Conservation (phyloP, 768 basidiomycete genomes). For the Phaffia australis region DNA sequence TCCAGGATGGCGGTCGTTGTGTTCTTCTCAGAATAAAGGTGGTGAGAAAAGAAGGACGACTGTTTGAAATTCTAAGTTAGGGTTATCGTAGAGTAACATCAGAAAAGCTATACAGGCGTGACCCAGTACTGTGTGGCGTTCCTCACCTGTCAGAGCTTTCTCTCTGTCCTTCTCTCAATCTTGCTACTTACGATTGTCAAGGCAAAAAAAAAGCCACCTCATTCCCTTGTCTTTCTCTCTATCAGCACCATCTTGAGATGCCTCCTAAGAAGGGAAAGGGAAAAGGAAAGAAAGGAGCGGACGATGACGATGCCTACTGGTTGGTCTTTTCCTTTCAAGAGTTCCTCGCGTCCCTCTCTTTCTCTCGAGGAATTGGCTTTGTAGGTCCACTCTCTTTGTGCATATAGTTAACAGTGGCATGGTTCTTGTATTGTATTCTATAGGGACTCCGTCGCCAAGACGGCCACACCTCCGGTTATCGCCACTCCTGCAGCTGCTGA, state of each 20-base stretch:
- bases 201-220: no score
- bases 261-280: constrained; percentile 61
- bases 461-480: neutral
- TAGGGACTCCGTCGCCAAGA: constrained; percentile 16
- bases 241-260: constrained; percentile 35
- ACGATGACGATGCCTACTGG: constrained; percentile 66
- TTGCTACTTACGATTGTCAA: no score
- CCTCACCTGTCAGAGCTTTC: no score
- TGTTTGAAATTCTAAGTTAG: no score
- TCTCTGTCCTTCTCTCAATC: no score
- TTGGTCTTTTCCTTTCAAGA: constrained; percentile 36
- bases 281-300: constrained; percentile 72
- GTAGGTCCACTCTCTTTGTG: constrained; percentile 12
- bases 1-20: no score
- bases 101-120: no score
- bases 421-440: constrained; percentile 37
- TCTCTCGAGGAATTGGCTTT: neutral
- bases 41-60: no score
- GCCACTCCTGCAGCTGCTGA: constrained; percentile 17
- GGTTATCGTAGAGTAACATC: no score
- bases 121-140: no score
- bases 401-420: constrained; percentile 31
- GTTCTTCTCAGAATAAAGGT: no score
- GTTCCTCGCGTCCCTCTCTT: constrained; percentile 24
- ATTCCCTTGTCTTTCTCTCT: no score